phyloP scores from a whole-genome alignment of 345 rosid genomes.

The Geranium rotundifolium region DNA sequence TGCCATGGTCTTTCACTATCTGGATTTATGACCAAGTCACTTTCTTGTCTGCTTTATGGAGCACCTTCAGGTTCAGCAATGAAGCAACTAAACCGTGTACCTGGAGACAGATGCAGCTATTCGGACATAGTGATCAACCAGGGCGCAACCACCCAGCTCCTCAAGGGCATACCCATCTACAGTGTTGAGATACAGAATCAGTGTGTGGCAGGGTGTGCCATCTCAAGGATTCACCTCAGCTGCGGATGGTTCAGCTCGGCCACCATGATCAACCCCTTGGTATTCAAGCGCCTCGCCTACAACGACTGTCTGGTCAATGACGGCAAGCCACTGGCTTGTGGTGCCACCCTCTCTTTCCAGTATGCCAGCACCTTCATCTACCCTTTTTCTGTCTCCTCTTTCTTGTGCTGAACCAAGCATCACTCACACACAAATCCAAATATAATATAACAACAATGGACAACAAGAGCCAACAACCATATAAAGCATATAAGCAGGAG shows the following conservation, averaged over 20 bases:
- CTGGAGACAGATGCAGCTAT: conserved; percentile 48
- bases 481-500: conserved; percentile 3
- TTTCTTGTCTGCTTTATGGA: not conserved
- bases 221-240: conserved; percentile 53
- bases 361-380: conserved; percentile 71
- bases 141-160: conserved; percentile 56
- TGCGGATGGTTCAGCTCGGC: conserved; percentile 97
- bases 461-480: not conserved
- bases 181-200: conserved; percentile 61
- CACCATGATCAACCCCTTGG: conserved; percentile 56
- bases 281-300: conserved; percentile 69
- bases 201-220: conserved; percentile 59
- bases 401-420: conserved; percentile 28
- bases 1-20: not conserved
- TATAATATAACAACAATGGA: no score
- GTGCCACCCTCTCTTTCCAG: conserved; percentile 49
- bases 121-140: conserved; percentile 62
- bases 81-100: conserved; percentile 38
- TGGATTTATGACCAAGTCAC: no score
- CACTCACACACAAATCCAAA: not conserved
- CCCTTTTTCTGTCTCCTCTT: conserved; percentile 58
- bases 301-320: conserved; percentile 80
- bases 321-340: conserved; percentile 55
- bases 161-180: conserved; percentile 70
- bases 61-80: conserved; percentile 9